These are phyloP conservation scores for Dactylorhiza incarnata DNA, from an alignment of 106 monocot species.

Conservation along the genomic window DNA sequence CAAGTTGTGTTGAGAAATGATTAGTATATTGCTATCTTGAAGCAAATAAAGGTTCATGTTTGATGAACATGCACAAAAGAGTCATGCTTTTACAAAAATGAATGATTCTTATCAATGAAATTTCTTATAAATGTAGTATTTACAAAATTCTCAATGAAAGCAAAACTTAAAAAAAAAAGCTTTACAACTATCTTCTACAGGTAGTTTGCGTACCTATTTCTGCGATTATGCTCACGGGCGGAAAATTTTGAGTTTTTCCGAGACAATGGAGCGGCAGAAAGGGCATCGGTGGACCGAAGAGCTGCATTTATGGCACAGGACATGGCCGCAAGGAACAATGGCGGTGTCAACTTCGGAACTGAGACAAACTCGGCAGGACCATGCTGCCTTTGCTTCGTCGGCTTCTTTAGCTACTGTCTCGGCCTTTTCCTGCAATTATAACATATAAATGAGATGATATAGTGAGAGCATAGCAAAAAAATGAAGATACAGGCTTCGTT, in stretches of 20 bases:
- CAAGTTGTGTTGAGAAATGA: no score
- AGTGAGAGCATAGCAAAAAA: no score
- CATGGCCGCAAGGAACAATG: slow-evolving; percentile 89
- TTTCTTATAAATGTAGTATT: not conserved
- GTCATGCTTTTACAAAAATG: not conserved
- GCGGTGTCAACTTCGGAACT: slow-evolving; percentile 60
- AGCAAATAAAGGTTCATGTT: not conserved
- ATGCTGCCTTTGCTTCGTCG: slow-evolving; percentile 80
- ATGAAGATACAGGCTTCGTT: no score
- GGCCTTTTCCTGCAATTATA: slow-evolving; percentile 67
- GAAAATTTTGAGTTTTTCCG: slow-evolving; percentile 64
- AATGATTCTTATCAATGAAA: not conserved
- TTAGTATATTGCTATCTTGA: no score
- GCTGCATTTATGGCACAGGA: slow-evolving; percentile 73
- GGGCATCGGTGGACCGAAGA: slow-evolving; percentile 75
- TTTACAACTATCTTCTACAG: not conserved
- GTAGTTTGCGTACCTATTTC: no score
- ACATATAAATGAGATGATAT: not conserved
- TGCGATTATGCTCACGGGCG: slow-evolving; percentile 40
- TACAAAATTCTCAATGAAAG: not conserved
- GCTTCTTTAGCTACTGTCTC: slow-evolving; percentile 77
- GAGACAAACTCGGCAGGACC: slow-evolving; percentile 88
- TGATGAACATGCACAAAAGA: not conserved
- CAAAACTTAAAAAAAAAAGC: not conserved
- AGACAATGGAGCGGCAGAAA: slow-evolving; percentile 71